Percentiles rank a stretch among this genome's conserved stretches.
Evolutionary conservation across 2,329 filamentous ascomycete genomes (phyloP).

Genomic region (Colletotrichum sp.): DNA sequence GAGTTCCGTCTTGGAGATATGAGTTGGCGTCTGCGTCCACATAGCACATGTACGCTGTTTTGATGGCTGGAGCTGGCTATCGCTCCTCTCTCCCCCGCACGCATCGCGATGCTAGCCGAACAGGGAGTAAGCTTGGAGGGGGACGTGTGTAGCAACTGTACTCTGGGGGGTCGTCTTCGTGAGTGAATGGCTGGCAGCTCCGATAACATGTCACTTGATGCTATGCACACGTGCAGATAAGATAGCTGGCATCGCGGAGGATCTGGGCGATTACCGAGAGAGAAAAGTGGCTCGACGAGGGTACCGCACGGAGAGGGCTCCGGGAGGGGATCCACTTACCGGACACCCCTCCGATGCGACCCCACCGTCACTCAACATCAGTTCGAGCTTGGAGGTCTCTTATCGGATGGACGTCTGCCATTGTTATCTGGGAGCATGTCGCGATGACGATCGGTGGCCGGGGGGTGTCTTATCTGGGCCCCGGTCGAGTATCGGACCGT

Average conservation of each 20-base stretch:
- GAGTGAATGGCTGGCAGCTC: background rate
- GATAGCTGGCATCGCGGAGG: background rate
- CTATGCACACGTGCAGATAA: slow-evolving; percentile 1
- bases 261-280: background rate
- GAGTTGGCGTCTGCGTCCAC: background rate
- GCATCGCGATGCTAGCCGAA: background rate
- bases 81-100: background rate
- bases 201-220: background rate
- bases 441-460: background rate
- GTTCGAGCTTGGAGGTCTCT: background rate
- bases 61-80: background rate
- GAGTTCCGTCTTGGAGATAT: background rate
- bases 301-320: slow-evolving; percentile 11
- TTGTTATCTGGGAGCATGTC: background rate
- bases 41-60: background rate
- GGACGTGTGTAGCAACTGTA: background rate
- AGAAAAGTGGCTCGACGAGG: background rate
- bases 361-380: background rate
- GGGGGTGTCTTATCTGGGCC: background rate
- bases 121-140: background rate
- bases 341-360: slow-evolving; percentile 14
- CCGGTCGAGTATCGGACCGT: background rate
- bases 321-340: slow-evolving; percentile 13
- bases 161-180: background rate
- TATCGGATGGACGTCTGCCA: background rate